Base-by-base conservation (phyloP, 257 asterid species). In the Verbascum thapsus region DNA sequence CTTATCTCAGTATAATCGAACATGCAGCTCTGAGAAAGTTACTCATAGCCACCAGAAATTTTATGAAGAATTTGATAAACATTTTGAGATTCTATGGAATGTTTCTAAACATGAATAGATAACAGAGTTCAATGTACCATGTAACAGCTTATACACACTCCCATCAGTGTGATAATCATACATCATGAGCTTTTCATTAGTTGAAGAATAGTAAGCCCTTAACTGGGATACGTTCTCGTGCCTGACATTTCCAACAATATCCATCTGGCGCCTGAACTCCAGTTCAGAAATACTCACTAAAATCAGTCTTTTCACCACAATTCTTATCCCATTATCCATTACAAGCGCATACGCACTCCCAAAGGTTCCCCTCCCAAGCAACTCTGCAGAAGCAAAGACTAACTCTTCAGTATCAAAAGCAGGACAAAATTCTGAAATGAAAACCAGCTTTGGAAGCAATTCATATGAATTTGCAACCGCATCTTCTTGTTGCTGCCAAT, bases 351-450 rank as follows among this genome's bases (percentile, higher is more conserved):
- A 26, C 3, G 5, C 32, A 26, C 32, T 26, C 32, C 32, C 32
- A 26, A 26, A 26, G 32, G 32, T 26, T 42, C 48, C 48, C 48
- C 48, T 42, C 13, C 48, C 48, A 10, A 42, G 48, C 2, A 42
- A 7, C 48, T 42, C 48, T 8, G 17, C 48, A 10, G 13, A 42
- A 42, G 48, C 48, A 11, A 42, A 7, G 13, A n/a, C 2, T 42
- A 3, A 1, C 6, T n/a, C 48, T 19, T 58, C 12, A 26, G 37
- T 42, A n/a, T 48, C 52, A 11, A 67, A 13, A 10, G 41, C 63
- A 39, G 61, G 61, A 23, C 62, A 39, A 53, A 54, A 65, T 20
- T 52, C 61, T 20, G 67, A 62, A 62, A 62, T 2, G 3, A 45
- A 7, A 62, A 62, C 58, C 34, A 62, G 58, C 58, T 48, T 62